phyloP scores from a whole-genome alignment of 352 stramenopile genomes.

The Salisapilia sapeloensis region DNA sequence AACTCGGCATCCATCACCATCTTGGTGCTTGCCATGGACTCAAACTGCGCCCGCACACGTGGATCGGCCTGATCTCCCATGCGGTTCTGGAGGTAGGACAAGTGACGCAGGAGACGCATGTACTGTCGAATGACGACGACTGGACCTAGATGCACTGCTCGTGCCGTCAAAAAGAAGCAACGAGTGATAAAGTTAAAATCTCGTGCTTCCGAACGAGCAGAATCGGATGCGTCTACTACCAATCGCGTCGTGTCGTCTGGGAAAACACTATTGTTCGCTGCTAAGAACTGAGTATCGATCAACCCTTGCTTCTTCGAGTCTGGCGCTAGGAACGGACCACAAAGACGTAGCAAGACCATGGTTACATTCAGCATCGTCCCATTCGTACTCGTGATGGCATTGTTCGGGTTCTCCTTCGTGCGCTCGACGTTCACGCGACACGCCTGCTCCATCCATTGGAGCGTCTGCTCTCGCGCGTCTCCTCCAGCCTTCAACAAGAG shows the following conservation, averaged over 20 bases:
- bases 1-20: conserved; percentile 70
- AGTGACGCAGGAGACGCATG: conserved; percentile 78
- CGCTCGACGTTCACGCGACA: conserved; percentile 55
- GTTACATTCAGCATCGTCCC: conserved; percentile 71
- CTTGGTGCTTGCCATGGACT: conserved; percentile 45
- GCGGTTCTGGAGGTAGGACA: conserved; percentile 79
- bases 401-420: conserved; percentile 65
- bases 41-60: conserved; percentile 55
- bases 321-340: conserved; percentile 63
- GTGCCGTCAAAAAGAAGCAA: conserved; percentile 91
- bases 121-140: conserved; percentile 71
- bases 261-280: conserved; percentile 33
- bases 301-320: conserved; percentile 58
- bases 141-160: conserved; percentile 84
- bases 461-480: conserved; percentile 29
- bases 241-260: conserved; percentile 44
- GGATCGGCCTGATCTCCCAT: conserved; percentile 60
- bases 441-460: conserved; percentile 60
- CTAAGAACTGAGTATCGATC: conserved; percentile 44
- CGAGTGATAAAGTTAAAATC: conserved; percentile 95
- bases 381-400: conserved; percentile 36
- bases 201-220: conserved; percentile 6
- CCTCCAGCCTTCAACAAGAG: conserved; percentile 46
- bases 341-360: conserved; percentile 58
- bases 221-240: conserved; percentile 8